Evolutionary conservation across 1,284 basidiomycete genomes (phyloP), one percentile per base, ranked within the genome.

Genomic region (Leccinum fuscescens): DNA sequence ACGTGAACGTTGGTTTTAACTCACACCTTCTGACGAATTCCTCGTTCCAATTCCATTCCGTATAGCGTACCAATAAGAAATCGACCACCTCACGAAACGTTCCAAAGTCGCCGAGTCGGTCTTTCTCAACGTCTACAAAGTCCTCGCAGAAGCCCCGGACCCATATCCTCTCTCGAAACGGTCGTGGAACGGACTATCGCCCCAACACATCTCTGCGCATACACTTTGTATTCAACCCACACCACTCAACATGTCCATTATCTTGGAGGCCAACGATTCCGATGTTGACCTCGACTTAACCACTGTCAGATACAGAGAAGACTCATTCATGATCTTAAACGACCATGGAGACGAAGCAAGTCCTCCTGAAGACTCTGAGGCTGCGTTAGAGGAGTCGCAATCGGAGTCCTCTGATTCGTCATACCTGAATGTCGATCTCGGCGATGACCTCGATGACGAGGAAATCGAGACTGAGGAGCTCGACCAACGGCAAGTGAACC

Each of bases 91-190:
- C 62, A 98, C 95, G 0, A 93, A 93, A 66, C 88, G 96, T 6
- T 92, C 90, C 33, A 98, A 97, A 72, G 77, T 84, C n/a, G 90
- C 95, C 1, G 97, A 99, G 79, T 96, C 92, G 69, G 92, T 94
- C 0, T 97, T 99, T 76, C 80, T 98, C 33, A 92, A 89, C 67
- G 88, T 96, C 12, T 97, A 97, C 82, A 97, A 97, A 74, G 86
- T 96, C 24, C 76, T 99, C 4, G 92, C 93, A 0, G 94, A 96
- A 70, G 95, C 93, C 6, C 95, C 96, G 0, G 96, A 99, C 75
- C 97, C 96, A 14, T 97, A 95, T 72, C 96, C 96, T 5, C 80
- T 98, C 86, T 99, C 15, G 96, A 99, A 70, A 92, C 89, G 33
- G 94, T 95, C 4, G 90, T 98, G 24, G 92, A 97, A 70, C 93